Percentiles rank a stretch among this genome's conserved stretches.
These are phyloP conservation scores for Scedosporium dehoogii DNA, from an alignment of 2,329 filamentous ascomycete genomes.

Conservation along the genomic window DNA sequence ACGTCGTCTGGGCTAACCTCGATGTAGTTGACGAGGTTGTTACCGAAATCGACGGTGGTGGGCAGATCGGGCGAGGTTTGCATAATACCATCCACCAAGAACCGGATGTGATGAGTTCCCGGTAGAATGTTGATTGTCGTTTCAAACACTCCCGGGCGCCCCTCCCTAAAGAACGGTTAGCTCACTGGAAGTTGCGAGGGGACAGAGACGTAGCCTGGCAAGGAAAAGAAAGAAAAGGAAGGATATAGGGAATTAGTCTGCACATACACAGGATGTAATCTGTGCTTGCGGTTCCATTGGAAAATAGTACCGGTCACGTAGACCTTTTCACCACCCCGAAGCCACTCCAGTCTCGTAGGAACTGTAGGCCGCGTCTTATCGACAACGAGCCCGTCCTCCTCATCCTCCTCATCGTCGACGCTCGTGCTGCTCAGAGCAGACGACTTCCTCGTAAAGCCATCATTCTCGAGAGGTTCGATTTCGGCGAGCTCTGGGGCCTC, in stretches of 20 bases:
- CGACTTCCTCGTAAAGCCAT: constrained; percentile 40
- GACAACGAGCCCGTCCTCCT: constrained; percentile 65
- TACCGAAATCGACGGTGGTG: constrained; percentile 94
- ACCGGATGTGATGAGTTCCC: constrained; percentile 93
- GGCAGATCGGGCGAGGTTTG: constrained; percentile 76
- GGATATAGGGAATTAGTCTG: background rate
- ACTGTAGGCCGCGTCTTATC: constrained; percentile 70
- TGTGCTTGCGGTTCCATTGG: constrained; percentile 92
- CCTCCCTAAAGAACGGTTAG: constrained; percentile 29
- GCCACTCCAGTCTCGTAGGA: constrained; percentile 80
- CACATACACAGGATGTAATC: constrained; percentile 74
- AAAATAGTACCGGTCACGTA: constrained; percentile 98
- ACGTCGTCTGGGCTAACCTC: constrained; percentile 76
- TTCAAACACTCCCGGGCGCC: constrained; percentile 55
- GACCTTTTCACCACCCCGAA: constrained; percentile 71
- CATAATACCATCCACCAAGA: constrained; percentile 92
- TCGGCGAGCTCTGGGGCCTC: constrained; percentile 42
- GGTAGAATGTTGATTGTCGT: constrained; percentile 76
- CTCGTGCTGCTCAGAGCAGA: constrained; percentile 53
- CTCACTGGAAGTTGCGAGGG: no score
- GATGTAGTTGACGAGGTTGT: constrained; percentile 97
- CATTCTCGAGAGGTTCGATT: constrained; percentile 35
- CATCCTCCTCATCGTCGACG: constrained; percentile 64
- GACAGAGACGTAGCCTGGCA: no score
- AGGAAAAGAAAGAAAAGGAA: no score